These are phyloP conservation scores for Teratosphaeria viscida DNA, from an alignment of 2,329 filamentous ascomycete species.

Conservation along the genomic window DNA sequence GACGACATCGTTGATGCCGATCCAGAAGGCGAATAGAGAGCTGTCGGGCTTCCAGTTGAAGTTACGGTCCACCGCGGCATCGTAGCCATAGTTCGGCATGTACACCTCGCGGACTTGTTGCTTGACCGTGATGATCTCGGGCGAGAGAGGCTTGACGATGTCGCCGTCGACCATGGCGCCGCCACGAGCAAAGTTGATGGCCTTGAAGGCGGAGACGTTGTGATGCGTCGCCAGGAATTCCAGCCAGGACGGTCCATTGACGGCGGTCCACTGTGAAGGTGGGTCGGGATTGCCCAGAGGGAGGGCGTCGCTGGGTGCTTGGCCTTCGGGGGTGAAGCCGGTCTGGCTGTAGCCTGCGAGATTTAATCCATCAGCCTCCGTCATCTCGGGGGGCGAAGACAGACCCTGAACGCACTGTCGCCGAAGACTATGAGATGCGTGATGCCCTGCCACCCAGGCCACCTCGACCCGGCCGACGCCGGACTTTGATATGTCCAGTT, in stretches of 20 bases:
- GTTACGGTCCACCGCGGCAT: background rate
- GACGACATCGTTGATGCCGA: conserved; percentile 48
- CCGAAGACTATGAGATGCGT: conserved; percentile 29
- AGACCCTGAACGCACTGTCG: conserved; percentile 28
- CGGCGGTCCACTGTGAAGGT: conserved; percentile 25
- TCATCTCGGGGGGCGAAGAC: background rate
- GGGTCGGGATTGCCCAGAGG: conserved; percentile 53
- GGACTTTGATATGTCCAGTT: background rate
- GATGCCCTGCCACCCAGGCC: conserved; percentile 16
- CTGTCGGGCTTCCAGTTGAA: conserved; percentile 34
- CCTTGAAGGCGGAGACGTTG: conserved; percentile 36
- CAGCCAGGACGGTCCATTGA: conserved; percentile 45
- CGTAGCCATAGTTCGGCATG: conserved; percentile 27
- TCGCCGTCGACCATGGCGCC: conserved; percentile 34
- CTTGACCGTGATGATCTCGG: conserved; percentile 40
- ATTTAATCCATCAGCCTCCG: background rate
- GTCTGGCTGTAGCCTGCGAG: conserved; percentile 37
- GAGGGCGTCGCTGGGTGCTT: conserved; percentile 43
- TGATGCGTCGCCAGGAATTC: conserved; percentile 38
- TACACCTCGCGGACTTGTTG: conserved; percentile 40
- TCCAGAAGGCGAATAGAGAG: conserved; percentile 28
- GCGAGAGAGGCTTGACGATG: conserved; percentile 41
- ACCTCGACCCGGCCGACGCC: background rate
- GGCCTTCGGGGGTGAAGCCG: conserved; percentile 44
- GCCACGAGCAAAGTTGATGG: conserved; percentile 44